Conservation (phyloP, 2,329 filamentous ascomycete species). For the Xenoacremonium recifei region DNA sequence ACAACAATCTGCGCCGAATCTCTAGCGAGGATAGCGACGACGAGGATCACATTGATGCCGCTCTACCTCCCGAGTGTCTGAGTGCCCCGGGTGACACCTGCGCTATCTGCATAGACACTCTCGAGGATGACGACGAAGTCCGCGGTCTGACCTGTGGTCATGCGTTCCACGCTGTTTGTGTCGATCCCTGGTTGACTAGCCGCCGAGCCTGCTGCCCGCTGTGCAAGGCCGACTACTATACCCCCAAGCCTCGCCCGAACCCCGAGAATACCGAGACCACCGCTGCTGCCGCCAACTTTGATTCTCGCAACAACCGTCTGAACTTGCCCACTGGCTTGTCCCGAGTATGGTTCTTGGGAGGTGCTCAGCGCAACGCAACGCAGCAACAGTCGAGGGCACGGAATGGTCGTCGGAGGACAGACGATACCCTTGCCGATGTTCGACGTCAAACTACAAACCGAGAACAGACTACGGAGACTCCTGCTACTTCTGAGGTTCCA, state of each 20-base stretch:
- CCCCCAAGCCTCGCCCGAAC: conserved; percentile 77
- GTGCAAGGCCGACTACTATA: conserved; percentile 97
- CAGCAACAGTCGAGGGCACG: no score
- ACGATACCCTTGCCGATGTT: no score
- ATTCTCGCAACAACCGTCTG: conserved; percentile 42
- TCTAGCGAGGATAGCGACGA: conserved; percentile 57
- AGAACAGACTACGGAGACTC: conserved; percentile 11
- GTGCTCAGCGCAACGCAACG: no score
- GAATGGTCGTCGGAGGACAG: no score
- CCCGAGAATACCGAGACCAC: conserved; percentile 39
- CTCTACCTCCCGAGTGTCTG: conserved; percentile 77
- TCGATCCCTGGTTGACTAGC: conserved; percentile 95
- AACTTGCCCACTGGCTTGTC: conserved; percentile 46
- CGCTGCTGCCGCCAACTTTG: conserved; percentile 25
- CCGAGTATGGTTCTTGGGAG: conserved; percentile 41
- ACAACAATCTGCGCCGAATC: conserved; percentile 36
- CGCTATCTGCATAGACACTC: conserved; percentile 90
- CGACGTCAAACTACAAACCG: no score
- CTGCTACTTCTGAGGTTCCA: conserved; percentile 1
- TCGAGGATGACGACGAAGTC: conserved; percentile 95
- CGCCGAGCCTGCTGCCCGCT: conserved; percentile 93
- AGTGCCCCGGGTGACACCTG: conserved; percentile 86
- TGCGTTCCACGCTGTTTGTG: conserved; percentile 92
- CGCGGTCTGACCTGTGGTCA: conserved; percentile 95
- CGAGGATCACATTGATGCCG: conserved; percentile 79